Percentiles rank a stretch among this genome's conserved stretches.
Evolutionary conservation across 495 filamentous ascomycete species (phyloP).

Genomic region (Penicillium paxilli): DNA sequence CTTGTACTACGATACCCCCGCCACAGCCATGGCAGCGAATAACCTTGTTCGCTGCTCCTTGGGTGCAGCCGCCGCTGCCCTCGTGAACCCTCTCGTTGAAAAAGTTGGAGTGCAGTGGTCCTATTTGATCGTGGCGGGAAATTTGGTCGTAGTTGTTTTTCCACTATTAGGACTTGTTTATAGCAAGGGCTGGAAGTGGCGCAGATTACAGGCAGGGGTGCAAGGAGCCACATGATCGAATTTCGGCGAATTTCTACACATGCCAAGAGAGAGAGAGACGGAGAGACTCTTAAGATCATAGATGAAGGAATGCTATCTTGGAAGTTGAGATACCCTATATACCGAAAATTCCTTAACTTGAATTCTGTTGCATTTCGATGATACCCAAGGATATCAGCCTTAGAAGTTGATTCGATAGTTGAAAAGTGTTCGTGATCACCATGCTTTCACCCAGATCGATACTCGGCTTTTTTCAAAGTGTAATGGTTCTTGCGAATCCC

Average conservation of each 20-base stretch:
- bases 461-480: no score
- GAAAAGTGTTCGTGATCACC: no score
- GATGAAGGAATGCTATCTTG: no score
- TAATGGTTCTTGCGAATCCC: no score
- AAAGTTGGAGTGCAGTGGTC: conserved; percentile 16
- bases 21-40: conserved; percentile 66
- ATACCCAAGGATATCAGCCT: no score
- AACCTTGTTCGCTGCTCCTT: conserved; percentile 68
- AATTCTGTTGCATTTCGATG: no score
- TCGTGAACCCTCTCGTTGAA: conserved; percentile 58
- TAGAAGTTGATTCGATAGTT: no score
- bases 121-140: conserved; percentile 17
- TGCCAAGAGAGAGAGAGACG: not conserved
- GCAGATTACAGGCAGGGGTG: not conserved
- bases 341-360: no score
- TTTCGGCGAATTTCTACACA: not conserved
- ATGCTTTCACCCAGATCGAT: no score
- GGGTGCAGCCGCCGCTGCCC: conserved; percentile 60
- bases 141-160: conserved; percentile 7
- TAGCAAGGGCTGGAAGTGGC: conserved; percentile 10
- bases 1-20: conserved; percentile 57
- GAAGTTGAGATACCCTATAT: no score
- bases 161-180: conserved; percentile 24
- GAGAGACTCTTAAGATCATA: no score
- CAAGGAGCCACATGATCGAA: not conserved